These are phyloP conservation scores for Solanum raphanifolium DNA, from an alignment of 257 asterid species.

Conservation along the genomic window DNA sequence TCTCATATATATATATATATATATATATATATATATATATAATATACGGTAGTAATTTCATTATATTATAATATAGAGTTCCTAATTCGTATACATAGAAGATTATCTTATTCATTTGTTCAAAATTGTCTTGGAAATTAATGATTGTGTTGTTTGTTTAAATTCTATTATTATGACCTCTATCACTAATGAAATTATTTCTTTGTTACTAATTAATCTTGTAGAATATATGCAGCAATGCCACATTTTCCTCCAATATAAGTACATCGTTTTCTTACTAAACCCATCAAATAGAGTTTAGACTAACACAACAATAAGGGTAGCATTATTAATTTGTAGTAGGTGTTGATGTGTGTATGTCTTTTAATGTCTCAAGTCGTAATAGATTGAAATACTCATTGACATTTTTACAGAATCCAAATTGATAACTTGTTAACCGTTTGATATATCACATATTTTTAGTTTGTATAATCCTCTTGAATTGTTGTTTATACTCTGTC, in stretches of 20 bases:
- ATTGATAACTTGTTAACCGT: neutral
- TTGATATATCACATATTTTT: neutral
- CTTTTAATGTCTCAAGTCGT: neutral
- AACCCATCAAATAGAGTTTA: neutral
- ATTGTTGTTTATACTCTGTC: neutral
- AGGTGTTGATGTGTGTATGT: neutral
- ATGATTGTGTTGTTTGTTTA: neutral
- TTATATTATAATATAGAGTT: neutral
- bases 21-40: no score
- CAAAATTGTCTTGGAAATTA: neutral
- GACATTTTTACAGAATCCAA: neutral
- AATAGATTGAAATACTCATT: neutral
- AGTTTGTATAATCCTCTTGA: neutral
- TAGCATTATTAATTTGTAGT: neutral
- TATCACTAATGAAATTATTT: neutral
- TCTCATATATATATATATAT: neutral
- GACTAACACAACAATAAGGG: neutral
- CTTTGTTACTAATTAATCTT: neutral
- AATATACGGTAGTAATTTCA: neutral
- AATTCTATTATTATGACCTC: neutral
- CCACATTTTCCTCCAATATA: neutral
- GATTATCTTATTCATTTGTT: neutral
- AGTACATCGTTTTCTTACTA: neutral
- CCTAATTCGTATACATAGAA: neutral
- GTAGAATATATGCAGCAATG: neutral